Evolutionary conservation across 345 rosid species (phyloP).

Genomic region (Arabidopsis arenosa): DNA sequence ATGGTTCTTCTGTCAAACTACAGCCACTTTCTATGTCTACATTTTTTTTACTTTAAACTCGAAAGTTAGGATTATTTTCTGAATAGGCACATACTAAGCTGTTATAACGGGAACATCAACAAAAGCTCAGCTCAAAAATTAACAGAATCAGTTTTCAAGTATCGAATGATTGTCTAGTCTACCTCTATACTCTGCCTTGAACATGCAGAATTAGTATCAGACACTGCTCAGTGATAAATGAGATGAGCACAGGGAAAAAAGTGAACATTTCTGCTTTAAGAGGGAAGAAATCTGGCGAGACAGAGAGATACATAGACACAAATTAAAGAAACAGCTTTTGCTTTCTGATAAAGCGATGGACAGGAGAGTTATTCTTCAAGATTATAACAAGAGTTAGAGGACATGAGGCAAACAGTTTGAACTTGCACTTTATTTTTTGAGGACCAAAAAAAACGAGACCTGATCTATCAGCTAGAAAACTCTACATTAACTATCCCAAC

Average conservation of each 20-base stretch:
- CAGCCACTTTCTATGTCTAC: not conserved
- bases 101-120: too few species aligned
- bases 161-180: not conserved
- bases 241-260: not conserved
- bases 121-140: not conserved
- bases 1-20: not conserved
- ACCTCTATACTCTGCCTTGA: not conserved
- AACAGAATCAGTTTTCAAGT: not conserved
- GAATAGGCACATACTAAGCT: not conserved
- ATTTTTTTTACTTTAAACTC: not conserved
- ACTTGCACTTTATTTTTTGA: not conserved
- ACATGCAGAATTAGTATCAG: not conserved
- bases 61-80: not conserved
- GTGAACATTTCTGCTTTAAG: not conserved
- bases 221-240: not conserved
- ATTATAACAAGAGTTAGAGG: not conserved
- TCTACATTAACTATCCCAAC: not conserved
- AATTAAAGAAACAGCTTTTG: not conserved
- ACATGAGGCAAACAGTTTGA: not conserved
- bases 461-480: slow-evolving; percentile 18
- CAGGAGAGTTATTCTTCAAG: not conserved
- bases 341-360: not conserved
- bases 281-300: not conserved
- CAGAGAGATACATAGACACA: slow-evolving; percentile 14
- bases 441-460: not conserved